These are phyloP conservation scores for Fusarium sulawesiense DNA, from an alignment of 2,329 filamentous ascomycete species.

Conservation along the genomic window DNA sequence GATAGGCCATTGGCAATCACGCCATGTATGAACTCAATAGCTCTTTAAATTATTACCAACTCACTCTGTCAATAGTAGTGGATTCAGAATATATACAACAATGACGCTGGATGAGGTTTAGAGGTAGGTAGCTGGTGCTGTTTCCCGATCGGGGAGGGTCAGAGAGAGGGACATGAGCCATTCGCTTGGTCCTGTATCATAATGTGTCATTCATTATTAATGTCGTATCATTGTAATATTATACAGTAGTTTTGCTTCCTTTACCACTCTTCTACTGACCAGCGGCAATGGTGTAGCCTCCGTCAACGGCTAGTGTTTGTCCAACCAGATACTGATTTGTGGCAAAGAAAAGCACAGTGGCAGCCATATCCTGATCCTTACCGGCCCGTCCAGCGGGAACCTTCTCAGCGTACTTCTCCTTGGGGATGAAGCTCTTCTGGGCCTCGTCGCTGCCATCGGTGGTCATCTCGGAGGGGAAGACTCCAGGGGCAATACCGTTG, in stretches of 20 bases:
- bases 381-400: conserved; percentile 76
- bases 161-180: background rate
- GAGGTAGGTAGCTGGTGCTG: background rate
- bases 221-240: conserved; percentile 5
- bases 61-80: background rate
- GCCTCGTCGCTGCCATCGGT: conserved; percentile 58
- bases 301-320: conserved; percentile 58
- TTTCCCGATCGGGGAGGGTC: background rate
- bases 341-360: conserved; percentile 68
- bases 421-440: conserved; percentile 70
- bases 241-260: background rate
- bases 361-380: conserved; percentile 76
- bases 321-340: conserved; percentile 59
- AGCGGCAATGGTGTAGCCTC: conserved; percentile 56
- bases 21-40: background rate
- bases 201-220: conserved; percentile 10
- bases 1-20: background rate
- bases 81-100: background rate
- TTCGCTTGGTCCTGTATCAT: background rate
- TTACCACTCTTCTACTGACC: conserved; percentile 31
- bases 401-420: conserved; percentile 67
- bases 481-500: conserved; percentile 78
- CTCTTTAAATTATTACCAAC: background rate
- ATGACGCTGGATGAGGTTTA: background rate
- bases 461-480: conserved; percentile 79